Base-by-base conservation (phyloP, 495 filamentous ascomycete genomes). In the Amorphotheca resinae region DNA sequence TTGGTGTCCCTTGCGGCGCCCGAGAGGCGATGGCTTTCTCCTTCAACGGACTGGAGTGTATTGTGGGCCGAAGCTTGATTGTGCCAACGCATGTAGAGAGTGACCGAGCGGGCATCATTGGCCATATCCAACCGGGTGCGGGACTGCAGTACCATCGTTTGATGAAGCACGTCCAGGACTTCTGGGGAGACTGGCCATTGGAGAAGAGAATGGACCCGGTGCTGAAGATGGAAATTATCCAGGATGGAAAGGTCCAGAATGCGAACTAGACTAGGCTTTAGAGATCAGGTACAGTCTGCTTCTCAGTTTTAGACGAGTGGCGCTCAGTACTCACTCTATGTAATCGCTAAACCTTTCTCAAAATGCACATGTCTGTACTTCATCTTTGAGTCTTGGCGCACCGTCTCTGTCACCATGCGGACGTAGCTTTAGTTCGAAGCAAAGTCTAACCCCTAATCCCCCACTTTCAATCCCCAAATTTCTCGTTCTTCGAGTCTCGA, bases 11-110 rank as follows among this genome's bases (percentile, higher is more conserved):
- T 9, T 32, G 26, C 33, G 54, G 54, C 22, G 28, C 32, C 9
- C 41, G 48, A 32, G 54, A 59, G 37, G 42, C 52, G 35, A 44
- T 54, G 35, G 40, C 34, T 21, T 59, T 52, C 41, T 47, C 50
- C 12, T 50, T 54, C 44, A 48, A 52, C 38, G 45, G 46, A n/a
- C 41, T 54, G n/a, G 51, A 56, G 38, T 50, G 51, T 33, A 48
- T 56, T 12, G 51, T 56, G 8, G 51, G 53, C 16, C 38, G 53
- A 26, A 22, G 38, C 14, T 45, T 54, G 40, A 52, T 52, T 52
- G 52, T 55, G 40, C 52, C 52, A 5, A 39, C 9, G 9, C 30
- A 44, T 14, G 46, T 49, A 22, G 41, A 49, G 46, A 28, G 30
- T 33, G 22, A 30, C 33, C 17, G 41, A 22, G 41, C 25, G 22